Evolutionary conservation across 345 rosid genomes (phyloP), one percentile per base, ranked within the genome.

Genomic region (Trapa incisa): DNA sequence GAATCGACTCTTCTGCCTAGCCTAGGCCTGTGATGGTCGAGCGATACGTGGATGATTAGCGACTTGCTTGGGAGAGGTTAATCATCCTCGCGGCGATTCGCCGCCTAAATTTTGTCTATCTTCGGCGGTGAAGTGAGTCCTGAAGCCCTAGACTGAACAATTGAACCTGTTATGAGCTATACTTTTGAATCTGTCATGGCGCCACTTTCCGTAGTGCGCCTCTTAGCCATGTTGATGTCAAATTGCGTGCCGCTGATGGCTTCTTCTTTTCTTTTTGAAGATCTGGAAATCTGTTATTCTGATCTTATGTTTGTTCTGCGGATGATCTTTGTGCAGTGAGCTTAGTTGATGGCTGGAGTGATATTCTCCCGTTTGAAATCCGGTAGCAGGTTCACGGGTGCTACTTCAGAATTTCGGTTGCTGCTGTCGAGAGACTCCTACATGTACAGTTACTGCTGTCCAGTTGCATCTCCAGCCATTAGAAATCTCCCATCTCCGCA

Each of bases 301-400:
- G 38, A 9, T 32, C 15, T 16, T 58, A 10, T 29, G 15, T 29
- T 33, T 58, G 63, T 17, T 50, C 56, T 50, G 56, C 6, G 56
- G 56, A 3, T 50, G 22, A 16, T 35, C 63, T 58, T 58, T 58
- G 32, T 16, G 2, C 63, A 11, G 36, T 58, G 35, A 10, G 2
- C 17, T 53, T 41, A n/a, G 8, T 9, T 32, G 47, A 61, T 69
- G 72, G 66, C 72, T 47, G 61, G 63, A 10, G 16, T 61, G 17
- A 32, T 62, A 1, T 35, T 45, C 32, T 63, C 73, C 50, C 37
- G 16, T n/a, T 53, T 71, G 54, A 36, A 65, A 41, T 42, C 41
- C 52, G 12, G 41, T 10, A 15, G 41, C 68, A 52, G 33, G 63
- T 64, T 60, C 61, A 13, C 62, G 29, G 17, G 48, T 11, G 67